Conservation (phyloP, 1,139 yeast species). For the Nakaseomyces kungkrabaensis region DNA sequence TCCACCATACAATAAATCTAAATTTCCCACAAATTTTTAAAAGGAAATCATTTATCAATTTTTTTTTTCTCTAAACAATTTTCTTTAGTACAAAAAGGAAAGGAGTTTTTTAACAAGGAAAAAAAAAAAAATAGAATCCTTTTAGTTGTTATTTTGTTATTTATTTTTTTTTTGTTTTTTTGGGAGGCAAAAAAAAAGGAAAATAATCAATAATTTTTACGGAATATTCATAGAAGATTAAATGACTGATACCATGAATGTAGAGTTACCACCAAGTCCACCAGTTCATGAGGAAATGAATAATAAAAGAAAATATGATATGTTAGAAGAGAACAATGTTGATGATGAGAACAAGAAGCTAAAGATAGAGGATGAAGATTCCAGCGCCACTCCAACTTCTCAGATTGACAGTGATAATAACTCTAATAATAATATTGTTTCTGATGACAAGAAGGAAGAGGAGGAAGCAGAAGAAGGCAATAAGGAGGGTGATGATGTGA, state of each 20-base stretch:
- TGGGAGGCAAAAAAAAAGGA: not conserved
- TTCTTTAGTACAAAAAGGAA: not conserved
- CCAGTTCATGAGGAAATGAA: constrained; percentile 1
- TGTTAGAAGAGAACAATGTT: not conserved
- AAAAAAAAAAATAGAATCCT: not conserved
- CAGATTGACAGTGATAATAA: not conserved
- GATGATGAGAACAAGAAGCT: not conserved
- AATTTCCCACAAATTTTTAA: not conserved
- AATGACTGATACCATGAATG: not conserved
- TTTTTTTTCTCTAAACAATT: too few species aligned
- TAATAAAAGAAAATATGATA: not conserved
- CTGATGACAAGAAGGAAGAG: constrained; percentile 1
- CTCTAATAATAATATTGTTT: not conserved
- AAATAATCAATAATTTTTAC: too few species aligned
- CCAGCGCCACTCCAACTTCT: constrained; percentile 21
- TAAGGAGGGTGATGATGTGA: not conserved
- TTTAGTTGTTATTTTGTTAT: not conserved
- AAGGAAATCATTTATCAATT: too few species aligned
- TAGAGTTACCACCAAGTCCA: constrained; percentile 3
- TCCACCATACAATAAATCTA: not conserved
- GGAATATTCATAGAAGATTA: not conserved
- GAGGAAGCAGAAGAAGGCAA: not conserved
- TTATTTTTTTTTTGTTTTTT: not conserved
- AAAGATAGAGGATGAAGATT: not conserved
- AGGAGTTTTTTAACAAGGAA: not conserved